phyloP scores from a whole-genome alignment of 139 green algal genomes.

The Closterium sp. region DNA sequence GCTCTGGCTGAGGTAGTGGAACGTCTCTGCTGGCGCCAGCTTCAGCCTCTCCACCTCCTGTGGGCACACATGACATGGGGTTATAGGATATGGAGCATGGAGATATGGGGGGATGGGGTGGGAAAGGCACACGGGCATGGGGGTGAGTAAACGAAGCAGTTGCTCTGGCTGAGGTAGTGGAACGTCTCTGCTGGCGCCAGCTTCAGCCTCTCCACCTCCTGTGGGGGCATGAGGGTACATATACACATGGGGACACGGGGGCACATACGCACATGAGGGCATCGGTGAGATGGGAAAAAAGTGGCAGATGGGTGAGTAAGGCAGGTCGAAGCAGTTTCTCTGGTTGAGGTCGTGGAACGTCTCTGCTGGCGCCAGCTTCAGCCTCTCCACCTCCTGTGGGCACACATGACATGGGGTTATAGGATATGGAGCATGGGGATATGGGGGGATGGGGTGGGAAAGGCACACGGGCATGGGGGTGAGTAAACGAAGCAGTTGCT shows the following conservation, averaged over 20 bases:
- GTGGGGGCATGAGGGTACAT: background rate
- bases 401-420: no score
- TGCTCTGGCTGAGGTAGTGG: conserved; percentile 83
- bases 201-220: conserved; percentile 33
- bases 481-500: conserved; percentile 72
- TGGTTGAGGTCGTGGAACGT: conserved; percentile 80
- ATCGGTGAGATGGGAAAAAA: no score
- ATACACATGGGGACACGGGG: no score
- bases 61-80: no score
- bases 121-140: no score
- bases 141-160: conserved; percentile 67
- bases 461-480: no score
- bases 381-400: background rate
- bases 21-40: conserved; percentile 36
- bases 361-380: conserved; percentile 36
- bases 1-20: conserved; percentile 83
- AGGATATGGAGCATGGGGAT: no score
- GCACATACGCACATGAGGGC: no score
- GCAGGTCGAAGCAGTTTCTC: conserved; percentile 81
- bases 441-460: no score
- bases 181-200: conserved; percentile 33
- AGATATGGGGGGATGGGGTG: no score
- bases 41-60: conserved; percentile 36
- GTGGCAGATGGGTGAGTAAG: background rate
- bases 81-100: no score